These are phyloP conservation scores for Medicago truncatula DNA, from an alignment of 306 rosid species.

Conservation along the genomic window DNA sequence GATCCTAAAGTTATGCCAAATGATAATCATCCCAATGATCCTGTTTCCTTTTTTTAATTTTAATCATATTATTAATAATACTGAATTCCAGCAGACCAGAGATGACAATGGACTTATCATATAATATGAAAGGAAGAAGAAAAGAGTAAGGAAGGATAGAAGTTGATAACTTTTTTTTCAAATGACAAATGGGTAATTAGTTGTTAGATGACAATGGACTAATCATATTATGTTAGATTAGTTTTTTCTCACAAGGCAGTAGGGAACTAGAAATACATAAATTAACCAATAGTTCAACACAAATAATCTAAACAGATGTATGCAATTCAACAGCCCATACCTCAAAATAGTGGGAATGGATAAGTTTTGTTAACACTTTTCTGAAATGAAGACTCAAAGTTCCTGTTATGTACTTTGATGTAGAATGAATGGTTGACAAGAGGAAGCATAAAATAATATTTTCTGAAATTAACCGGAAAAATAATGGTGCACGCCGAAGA, in stretches of 20 bases:
- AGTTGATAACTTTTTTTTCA: background rate
- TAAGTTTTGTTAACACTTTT: conserved; percentile 83
- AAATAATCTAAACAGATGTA: conserved; percentile 13
- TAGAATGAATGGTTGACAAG: conserved; percentile 81
- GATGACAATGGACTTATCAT: conserved; percentile 10
- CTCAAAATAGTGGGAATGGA: conserved; percentile 96
- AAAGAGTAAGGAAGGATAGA: conserved; percentile 15
- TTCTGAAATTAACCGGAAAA: conserved; percentile 85
- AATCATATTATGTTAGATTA: no score
- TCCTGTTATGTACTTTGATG: conserved; percentile 90
- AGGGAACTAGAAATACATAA: conserved; percentile 20
- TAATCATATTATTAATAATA: background rate
- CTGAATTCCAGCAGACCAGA: conserved; percentile 16
- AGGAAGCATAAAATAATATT: conserved; percentile 91
- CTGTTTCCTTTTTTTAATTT: background rate
- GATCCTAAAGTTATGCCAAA: conserved; percentile 18
- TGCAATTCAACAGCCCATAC: conserved; percentile 50
- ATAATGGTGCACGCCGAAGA: conserved; percentile 93
- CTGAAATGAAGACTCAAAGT: conserved; percentile 93
- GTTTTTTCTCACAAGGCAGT: conserved; percentile 16
- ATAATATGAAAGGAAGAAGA: conserved; percentile 6
- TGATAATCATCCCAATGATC: conserved; percentile 13
- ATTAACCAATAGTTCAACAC: conserved; percentile 27
- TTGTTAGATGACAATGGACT: no score
- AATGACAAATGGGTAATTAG: no score